Evolutionary conservation across 2,329 filamentous ascomycete genomes (phyloP), one percentile per base, ranked within the genome.

Genomic region (Scedosporium dehoogii): DNA sequence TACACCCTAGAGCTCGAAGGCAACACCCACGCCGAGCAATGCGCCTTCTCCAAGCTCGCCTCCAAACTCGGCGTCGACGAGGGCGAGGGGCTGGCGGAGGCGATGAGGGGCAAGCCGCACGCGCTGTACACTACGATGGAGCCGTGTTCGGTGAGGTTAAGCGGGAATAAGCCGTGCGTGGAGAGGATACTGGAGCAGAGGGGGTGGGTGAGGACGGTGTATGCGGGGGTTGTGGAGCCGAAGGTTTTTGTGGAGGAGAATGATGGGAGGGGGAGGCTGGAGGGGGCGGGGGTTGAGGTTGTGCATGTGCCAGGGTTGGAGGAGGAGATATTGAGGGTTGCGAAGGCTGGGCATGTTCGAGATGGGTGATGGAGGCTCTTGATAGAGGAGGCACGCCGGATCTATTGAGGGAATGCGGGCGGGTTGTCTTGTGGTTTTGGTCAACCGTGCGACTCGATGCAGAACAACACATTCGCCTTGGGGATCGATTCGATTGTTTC

Each of bases 1-100:
- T 97, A 93, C 76, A 97, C 94, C 0, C 82, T 97, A 63, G 93
- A 99, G 74, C 85, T 92, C 3, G 81, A 86, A 0, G 94, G 93
- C 51, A 99, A 99, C 76, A 97, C 94, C 0, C 94, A 99, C 71
- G 94, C 94, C 3, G 94, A 99, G 72, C 92, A 99, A 76, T 93
- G 89, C 73, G 96, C 91, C 70, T 82, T 99, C 63, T 75, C 87
- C 58, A 97, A 99, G 73, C 81, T 87, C 14, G 78, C 84, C 1
- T 66, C 66, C 4, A 66, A 65, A 41, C 21, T 57, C 3, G 57
- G 61, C 27, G 57, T 63, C 6, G 44, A 63, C 9, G 61, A 63
- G 46, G 53, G 53, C 16, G 42, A 25, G 42, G 55, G 33, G 7
- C 42, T 62, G 16, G 27, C 29, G 14, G 4, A 14, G 5, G 58